Evolutionary conservation across 2,329 filamentous ascomycete species (phyloP).

Genomic region (Neofusicoccum laricinum): DNA sequence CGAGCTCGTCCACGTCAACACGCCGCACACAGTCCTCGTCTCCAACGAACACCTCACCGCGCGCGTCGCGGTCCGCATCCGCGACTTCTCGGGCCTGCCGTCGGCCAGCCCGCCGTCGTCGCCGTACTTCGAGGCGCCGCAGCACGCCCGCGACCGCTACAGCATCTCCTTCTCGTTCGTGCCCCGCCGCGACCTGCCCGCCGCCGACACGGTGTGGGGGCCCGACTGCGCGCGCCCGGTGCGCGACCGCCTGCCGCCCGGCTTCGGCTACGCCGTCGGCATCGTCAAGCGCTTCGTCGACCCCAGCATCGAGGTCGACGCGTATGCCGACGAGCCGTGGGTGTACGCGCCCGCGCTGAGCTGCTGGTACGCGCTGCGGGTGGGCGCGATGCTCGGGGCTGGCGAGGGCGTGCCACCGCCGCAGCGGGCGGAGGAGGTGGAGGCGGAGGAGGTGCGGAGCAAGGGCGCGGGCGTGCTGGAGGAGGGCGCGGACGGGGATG

Average conservation of each 20-base stretch:
- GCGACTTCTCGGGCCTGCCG: constrained; percentile 30
- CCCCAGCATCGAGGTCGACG: constrained; percentile 34
- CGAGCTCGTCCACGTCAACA: constrained; percentile 32
- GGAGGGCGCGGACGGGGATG: constrained; percentile 40
- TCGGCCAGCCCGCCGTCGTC: constrained; percentile 26
- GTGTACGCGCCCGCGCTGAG: constrained; percentile 36
- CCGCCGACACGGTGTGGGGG: constrained; percentile 32
- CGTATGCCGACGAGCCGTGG: constrained; percentile 37
- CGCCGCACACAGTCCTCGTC: constrained; percentile 23
- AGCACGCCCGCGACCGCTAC: constrained; percentile 34
- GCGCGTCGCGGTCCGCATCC: constrained; percentile 33
- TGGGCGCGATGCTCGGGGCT: constrained; percentile 25
- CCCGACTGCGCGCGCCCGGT: constrained; percentile 38
- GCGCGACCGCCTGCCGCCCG: constrained; percentile 35
- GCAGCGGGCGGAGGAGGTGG: constrained; percentile 25
- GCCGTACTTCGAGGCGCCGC: constrained; percentile 31
- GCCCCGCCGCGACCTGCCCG: constrained; percentile 30
- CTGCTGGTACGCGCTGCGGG: constrained; percentile 31
- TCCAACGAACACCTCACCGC: constrained; percentile 30
- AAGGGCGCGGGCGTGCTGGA: constrained; percentile 29
- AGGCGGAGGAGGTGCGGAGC: background rate
- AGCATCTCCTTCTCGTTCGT: constrained; percentile 37
- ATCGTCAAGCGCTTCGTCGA: constrained; percentile 36
- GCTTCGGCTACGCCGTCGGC: constrained; percentile 34
- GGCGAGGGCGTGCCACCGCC: background rate